Base-by-base conservation (phyloP, 1,139 yeast species). In the Yamadazyma sp. region DNA sequence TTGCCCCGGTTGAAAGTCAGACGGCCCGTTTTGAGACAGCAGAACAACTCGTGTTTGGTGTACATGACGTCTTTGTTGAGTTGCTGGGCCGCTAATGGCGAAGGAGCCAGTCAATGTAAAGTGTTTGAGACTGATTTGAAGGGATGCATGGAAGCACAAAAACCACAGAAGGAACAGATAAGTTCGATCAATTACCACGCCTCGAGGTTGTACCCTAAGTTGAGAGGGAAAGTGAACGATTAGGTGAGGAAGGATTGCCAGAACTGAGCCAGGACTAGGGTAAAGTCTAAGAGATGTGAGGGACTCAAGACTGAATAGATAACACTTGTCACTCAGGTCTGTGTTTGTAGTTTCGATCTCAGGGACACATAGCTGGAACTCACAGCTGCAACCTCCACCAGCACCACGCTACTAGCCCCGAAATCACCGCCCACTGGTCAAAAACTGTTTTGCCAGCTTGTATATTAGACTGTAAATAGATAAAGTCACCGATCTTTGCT, bases 51-150 rank as follows among this genome's bases (percentile, higher is more conserved):
- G 46, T 89, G 97, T 59, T 64, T 81, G 46, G 88, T 87, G 41
- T 69, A 85, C 48, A 86, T 91, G 92, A 82, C 94, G 5, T 83
- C 87, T 34, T 73, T 91, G 61, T 72, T 91, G 53, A 87, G 86
- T 70, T 91, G 98, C 64, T 91, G 98, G 98, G 95, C 97, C 4
- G 87, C 96, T 24, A 87, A 88, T 65, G 92, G 95, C 37, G 95
- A 88, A 62, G 92, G 92, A 43, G 73, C 84, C 17, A 66, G 73
- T 10, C 74, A 67, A 34, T 91, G 98, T 64, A 68, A 73, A 18
- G 71, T 69, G 8, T 66, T 86, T 42, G 95, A 84, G 54, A 64
- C 53, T 16, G 76, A 72, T 40, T 67, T 72, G 54, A 72, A 70
- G 51, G 55, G 54, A 24, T 73, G 78, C 49, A 72, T 73, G 77